These are phyloP conservation scores for Leccinum pachyderme DNA, from an alignment of 1,284 basidiomycete species.

Conservation along the genomic window DNA sequence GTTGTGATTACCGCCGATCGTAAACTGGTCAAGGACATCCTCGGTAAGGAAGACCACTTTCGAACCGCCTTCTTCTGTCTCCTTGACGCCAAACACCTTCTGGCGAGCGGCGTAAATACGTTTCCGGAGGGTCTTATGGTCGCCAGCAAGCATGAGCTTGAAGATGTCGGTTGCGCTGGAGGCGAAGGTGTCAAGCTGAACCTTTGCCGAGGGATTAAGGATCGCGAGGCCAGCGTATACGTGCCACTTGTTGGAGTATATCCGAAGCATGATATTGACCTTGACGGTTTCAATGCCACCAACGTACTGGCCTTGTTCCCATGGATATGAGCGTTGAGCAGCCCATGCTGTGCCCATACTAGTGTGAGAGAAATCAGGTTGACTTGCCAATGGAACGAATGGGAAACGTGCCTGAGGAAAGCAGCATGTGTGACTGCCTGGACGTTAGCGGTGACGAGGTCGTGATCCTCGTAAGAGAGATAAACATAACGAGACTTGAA, in stretches of 20 bases:
- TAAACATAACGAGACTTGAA: conserved; percentile 89
- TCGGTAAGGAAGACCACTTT: conserved; percentile 85
- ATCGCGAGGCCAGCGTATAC: conserved; percentile 98
- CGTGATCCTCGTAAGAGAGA: conserved; percentile 94
- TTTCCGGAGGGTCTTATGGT: conserved; percentile 61
- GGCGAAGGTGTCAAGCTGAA: conserved; percentile 90
- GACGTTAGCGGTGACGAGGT: conserved; percentile 95
- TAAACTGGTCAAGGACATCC: conserved; percentile 87
- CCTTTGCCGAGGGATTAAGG: conserved; percentile 89
- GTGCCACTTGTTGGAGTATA: conserved; percentile 98
- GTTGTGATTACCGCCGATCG: conserved; percentile 28
- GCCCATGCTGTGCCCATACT: conserved; percentile 99
- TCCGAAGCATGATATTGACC: conserved; percentile 95
- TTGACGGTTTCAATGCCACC: conserved; percentile 99
- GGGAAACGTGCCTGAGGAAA: conserved; percentile 74
- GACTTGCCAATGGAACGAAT: background rate
- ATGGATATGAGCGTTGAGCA: conserved; percentile 79
- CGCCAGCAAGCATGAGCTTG: conserved; percentile 92
- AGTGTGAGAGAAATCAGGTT: conserved; percentile 1
- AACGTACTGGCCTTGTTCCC: conserved; percentile 93
- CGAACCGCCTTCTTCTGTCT: conserved; percentile 32
- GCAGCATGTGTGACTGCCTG: conserved; percentile 98
- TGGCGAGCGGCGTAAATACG: conserved; percentile 79
- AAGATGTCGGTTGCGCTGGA: conserved; percentile 85
- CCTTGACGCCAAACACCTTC: conserved; percentile 68